Conservation (phyloP, 2,329 filamentous ascomycete species). For the Samsoniella hepiali region DNA sequence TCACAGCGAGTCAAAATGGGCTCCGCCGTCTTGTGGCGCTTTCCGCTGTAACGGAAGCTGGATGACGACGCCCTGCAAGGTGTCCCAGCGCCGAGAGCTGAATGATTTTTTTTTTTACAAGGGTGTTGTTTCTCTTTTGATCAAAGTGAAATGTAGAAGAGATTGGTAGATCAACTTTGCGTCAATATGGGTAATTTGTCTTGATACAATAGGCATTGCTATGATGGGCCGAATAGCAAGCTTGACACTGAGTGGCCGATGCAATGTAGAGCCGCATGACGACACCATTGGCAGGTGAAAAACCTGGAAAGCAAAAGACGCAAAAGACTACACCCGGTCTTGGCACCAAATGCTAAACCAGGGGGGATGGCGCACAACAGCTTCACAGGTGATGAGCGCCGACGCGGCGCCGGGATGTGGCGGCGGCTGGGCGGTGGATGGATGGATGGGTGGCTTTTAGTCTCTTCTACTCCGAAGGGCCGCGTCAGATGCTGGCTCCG, state of each 20-base stretch:
- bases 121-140: not conserved
- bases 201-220: too few species aligned
- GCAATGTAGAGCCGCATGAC: not conserved
- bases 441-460: conserved; percentile 5
- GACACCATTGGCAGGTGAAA: not conserved
- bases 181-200: too few species aligned
- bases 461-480: not conserved
- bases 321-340: not conserved
- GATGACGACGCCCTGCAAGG: conserved; percentile 1
- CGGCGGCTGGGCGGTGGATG: too few species aligned
- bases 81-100: not conserved
- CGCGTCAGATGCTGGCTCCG: not conserved
- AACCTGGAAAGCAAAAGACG: not conserved
- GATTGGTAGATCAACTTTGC: not conserved
- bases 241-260: too few species aligned
- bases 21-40: not conserved
- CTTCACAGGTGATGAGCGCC: not conserved
- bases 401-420: conserved; percentile 6
- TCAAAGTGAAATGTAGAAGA: not conserved
- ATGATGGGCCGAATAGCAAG: too few species aligned
- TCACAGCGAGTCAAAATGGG: not conserved
- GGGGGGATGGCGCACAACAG: too few species aligned
- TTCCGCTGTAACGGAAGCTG: not conserved
- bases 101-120: not conserved
- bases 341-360: not conserved